These are phyloP conservation scores for Porpolomopsis calyptriformis DNA, from an alignment of 768 basidiomycete genomes.

Conservation along the genomic window DNA sequence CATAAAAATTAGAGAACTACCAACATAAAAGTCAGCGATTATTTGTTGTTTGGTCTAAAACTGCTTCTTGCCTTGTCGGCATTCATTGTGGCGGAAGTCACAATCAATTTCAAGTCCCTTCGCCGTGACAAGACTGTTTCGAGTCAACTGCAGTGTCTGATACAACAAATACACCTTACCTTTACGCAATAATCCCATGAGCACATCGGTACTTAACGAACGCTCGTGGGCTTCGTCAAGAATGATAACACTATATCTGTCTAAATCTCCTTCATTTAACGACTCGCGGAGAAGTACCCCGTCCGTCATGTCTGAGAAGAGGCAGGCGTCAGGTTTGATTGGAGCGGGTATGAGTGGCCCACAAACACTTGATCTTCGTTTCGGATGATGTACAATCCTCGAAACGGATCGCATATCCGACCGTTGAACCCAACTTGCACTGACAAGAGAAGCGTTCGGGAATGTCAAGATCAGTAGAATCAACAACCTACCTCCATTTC, in stretches of 20 bases:
- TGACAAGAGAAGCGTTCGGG: constrained; percentile 18
- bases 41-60: neutral
- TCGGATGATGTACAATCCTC: constrained; percentile 93
- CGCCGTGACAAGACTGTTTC: constrained; percentile 69
- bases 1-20: constrained; percentile 69
- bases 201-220: constrained; percentile 91
- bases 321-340: neutral
- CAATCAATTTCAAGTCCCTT: constrained; percentile 89
- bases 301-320: constrained; percentile 84
- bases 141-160: constrained; percentile 6
- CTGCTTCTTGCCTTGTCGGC: constrained; percentile 71
- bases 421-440: constrained; percentile 83
- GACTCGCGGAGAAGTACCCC: constrained; percentile 98
- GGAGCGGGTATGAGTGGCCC: neutral
- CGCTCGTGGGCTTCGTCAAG: constrained; percentile 99
- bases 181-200: constrained; percentile 93
- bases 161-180: constrained; percentile 39
- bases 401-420: constrained; percentile 97
- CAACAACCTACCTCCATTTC: constrained; percentile 79
- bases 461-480: neutral
- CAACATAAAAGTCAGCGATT: neutral
- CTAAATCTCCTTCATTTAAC: constrained; percentile 95
- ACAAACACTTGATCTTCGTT: constrained; percentile 93
- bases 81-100: constrained; percentile 99
- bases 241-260: constrained; percentile 93